Evolutionary conservation across 2,329 filamentous ascomycete species (phyloP).

Genomic region (Fusarium continuum): DNA sequence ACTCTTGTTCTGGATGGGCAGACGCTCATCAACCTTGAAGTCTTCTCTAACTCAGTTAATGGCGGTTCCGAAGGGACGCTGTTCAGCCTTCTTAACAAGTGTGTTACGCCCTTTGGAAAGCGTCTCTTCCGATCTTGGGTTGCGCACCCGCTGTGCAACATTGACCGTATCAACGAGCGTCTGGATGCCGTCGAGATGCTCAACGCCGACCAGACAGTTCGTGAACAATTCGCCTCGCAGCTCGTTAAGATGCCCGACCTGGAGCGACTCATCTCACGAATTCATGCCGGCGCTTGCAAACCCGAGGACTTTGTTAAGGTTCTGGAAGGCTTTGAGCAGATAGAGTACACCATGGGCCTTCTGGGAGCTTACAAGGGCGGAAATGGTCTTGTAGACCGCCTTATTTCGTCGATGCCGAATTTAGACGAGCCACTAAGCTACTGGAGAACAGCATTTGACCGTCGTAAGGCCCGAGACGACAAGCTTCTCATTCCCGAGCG

Average conservation of each 20-base stretch:
- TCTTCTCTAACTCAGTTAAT: constrained; percentile 93
- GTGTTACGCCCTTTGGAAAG: constrained; percentile 96
- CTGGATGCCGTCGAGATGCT: constrained; percentile 94
- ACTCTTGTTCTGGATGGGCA: constrained; percentile 94
- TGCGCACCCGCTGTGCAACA: constrained; percentile 91
- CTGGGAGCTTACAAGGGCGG: constrained; percentile 78
- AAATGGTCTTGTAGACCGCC: constrained; percentile 82
- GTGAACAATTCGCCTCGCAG: constrained; percentile 88
- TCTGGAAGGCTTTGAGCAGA: constrained; percentile 96
- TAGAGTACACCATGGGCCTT: constrained; percentile 90
- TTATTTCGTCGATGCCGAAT: constrained; percentile 87
- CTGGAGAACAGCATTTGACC: constrained; percentile 94
- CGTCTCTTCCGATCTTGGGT: constrained; percentile 97
- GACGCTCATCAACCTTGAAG: constrained; percentile 96
- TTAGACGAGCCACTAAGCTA: constrained; percentile 77
- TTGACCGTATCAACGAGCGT: constrained; percentile 87
- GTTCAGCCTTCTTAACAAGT: constrained; percentile 90
- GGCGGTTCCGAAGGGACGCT: constrained; percentile 86
- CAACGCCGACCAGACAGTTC: constrained; percentile 81
- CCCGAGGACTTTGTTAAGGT: constrained; percentile 93
- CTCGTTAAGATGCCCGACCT: constrained; percentile 93
- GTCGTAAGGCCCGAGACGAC: constrained; percentile 77
- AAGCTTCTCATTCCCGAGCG: constrained; percentile 85
- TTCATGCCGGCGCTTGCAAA: constrained; percentile 91
- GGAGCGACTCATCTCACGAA: constrained; percentile 90